Base-by-base conservation (phyloP, 495 filamentous ascomycete genomes). In the Lasiosphaeria ovina region DNA sequence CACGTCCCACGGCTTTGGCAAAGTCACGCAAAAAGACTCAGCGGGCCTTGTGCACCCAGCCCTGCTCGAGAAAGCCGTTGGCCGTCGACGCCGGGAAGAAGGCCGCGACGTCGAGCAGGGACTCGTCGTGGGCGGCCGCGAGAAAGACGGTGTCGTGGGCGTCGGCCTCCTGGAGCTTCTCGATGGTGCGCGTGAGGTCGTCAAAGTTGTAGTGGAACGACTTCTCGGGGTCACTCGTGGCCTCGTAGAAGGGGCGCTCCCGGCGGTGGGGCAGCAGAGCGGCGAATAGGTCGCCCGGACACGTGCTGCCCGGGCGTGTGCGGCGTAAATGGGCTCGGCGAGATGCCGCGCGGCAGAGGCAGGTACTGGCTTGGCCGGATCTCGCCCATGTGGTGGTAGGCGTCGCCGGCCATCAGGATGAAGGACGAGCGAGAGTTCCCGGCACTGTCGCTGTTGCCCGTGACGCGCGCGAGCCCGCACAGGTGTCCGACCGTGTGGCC, bases 11-110 rank as follows among this genome's bases (percentile, higher is more conserved):
- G 1, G 75, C 75, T 14, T 69, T 62, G 0, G 69, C 75, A 66
- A 85, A 86, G 57, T 86, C 81, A 33, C 72, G 75, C 55, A 87
- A 63, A 65, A 87, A 87, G 57, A 70, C 59, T 85, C 84, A 87
- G 24, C 73, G 64, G 3, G 65, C 66, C 57, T 79, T 70, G 52
- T 75, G 59, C n/a, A 74, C 74, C 79, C 80, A 85, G 10, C 74
- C 81, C 59, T 83, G 77, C 58, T 74, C 49, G 54, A 72, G 71
- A 71, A 81, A 88, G 0, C 67, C 72, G 66, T 86, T 83, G 4
- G 78, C 72, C 8, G 58, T 72, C 42, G 71, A 47, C 44, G 71
- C 66, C 0, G 84, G 84, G 54, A 80, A 85, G 56, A 82, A 76
- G 14, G 82, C 81, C 5, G 79, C 72, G 0, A 79, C 67, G 17